Conservation (phyloP, 1,139 yeast genomes). For the Debaryomyces udenii region DNA sequence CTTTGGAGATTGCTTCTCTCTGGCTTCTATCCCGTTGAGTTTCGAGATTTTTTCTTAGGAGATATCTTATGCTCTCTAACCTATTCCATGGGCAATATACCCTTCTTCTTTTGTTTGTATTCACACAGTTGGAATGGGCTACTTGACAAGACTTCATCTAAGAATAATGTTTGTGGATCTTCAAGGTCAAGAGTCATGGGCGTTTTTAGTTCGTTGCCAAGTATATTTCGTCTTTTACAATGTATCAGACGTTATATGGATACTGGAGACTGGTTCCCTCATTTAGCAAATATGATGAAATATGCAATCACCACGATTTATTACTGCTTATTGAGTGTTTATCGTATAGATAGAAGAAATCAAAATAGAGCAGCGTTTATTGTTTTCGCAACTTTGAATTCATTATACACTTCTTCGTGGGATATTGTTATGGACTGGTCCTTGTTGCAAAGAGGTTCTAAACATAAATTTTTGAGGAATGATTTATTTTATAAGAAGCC, state of each 20-base stretch:
- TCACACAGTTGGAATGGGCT: slow-evolving; percentile 67
- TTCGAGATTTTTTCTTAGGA: slow-evolving; percentile 89
- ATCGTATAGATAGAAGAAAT: slow-evolving; percentile 60
- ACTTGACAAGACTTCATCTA: slow-evolving; percentile 34
- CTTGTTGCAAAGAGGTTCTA: slow-evolving; percentile 65
- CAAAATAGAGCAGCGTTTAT: slow-evolving; percentile 63
- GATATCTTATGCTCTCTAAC: slow-evolving; percentile 88
- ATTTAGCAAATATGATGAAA: slow-evolving; percentile 85
- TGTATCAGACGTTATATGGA: slow-evolving; percentile 90
- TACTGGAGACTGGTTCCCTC: slow-evolving; percentile 96
- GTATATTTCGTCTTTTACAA: slow-evolving; percentile 87
- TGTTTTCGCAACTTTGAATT: slow-evolving; percentile 71
- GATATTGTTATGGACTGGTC: slow-evolving; percentile 97
- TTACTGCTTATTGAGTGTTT: slow-evolving; percentile 75
- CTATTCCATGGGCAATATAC: slow-evolving; percentile 81
- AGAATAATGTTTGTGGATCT: slow-evolving; percentile 68
- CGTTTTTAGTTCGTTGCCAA: slow-evolving; percentile 80
- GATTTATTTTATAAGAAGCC: slow-evolving; percentile 65
- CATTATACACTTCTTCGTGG: slow-evolving; percentile 75
- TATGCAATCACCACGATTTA: slow-evolving; percentile 68
- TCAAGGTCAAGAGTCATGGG: slow-evolving; percentile 78
- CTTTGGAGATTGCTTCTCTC: slow-evolving; percentile 73
- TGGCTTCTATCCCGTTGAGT: slow-evolving; percentile 93
- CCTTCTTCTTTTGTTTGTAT: slow-evolving; percentile 84
- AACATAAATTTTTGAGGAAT: slow-evolving; percentile 65